These are phyloP conservation scores for Neonectria hederae DNA, from an alignment of 2,329 filamentous ascomycete genomes.

Conservation along the genomic window DNA sequence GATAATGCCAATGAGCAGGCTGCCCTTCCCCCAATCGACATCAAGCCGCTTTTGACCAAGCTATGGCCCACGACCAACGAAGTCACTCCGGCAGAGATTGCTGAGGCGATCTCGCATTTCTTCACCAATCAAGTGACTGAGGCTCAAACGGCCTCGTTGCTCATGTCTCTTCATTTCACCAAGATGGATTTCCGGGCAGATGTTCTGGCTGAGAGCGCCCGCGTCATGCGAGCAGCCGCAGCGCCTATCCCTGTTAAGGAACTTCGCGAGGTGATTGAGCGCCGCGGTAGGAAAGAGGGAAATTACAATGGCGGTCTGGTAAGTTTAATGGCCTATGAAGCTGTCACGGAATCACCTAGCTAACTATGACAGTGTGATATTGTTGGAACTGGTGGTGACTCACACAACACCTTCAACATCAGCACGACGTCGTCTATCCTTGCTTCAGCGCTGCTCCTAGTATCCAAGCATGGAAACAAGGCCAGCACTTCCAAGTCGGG, in stretches of 20 bases:
- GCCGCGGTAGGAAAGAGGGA: slow-evolving; percentile 72
- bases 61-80: slow-evolving; percentile 69
- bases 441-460: slow-evolving; percentile 82
- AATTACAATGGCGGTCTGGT: slow-evolving; percentile 85
- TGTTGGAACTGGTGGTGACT: slow-evolving; percentile 95
- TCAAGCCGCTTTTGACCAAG: slow-evolving; percentile 77
- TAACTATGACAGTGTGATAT: slow-evolving; percentile 75
- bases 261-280: slow-evolving; percentile 69
- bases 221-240: slow-evolving; percentile 84
- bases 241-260: slow-evolving; percentile 72
- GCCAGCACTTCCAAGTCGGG: slow-evolving; percentile 96
- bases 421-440: slow-evolving; percentile 95
- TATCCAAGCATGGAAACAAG: slow-evolving; percentile 96
- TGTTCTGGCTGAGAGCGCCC: slow-evolving; percentile 85
- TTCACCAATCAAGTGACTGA: slow-evolving; percentile 92
- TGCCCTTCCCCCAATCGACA: slow-evolving; percentile 57
- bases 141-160: slow-evolving; percentile 84
- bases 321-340: slow-evolving; percentile 47
- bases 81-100: slow-evolving; percentile 83
- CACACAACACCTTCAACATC: slow-evolving; percentile 98
- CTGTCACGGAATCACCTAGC: neutral
- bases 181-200: slow-evolving; percentile 84
- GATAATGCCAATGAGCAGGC: slow-evolving; percentile 40
- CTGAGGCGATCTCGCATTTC: slow-evolving; percentile 87
- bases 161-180: slow-evolving; percentile 93